These are phyloP conservation scores for Meyerozyma elateridarum DNA, from an alignment of 1,139 yeast species.

Conservation along the genomic window DNA sequence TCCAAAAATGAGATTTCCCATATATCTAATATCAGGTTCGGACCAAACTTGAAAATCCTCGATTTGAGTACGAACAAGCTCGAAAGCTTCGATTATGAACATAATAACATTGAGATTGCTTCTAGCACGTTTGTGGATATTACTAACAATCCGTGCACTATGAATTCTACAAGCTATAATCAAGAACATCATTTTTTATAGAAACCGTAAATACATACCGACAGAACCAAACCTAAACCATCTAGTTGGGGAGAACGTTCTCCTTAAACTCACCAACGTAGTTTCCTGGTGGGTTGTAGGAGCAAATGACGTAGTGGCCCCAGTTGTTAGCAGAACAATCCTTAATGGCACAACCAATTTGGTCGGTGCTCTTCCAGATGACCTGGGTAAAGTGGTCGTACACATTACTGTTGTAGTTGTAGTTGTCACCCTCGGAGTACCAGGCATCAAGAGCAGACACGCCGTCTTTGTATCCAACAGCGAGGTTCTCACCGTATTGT, in stretches of 20 bases:
- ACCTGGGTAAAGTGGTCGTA: conserved; percentile 83
- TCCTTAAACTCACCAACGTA: conserved; percentile 40
- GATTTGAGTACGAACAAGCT: conserved; percentile 15
- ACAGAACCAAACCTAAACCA: too few relatives aligned
- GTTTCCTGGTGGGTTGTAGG: conserved; percentile 52
- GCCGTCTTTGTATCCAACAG: conserved; percentile 61
- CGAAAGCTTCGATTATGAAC: conserved; percentile 8
- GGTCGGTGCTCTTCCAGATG: conserved; percentile 68
- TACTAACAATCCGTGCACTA: too few relatives aligned
- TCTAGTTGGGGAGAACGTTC: conserved; percentile 41
- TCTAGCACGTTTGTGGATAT: too few relatives aligned
- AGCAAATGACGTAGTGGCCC: conserved; percentile 52
- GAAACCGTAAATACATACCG: too few relatives aligned
- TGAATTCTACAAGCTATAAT: too few relatives aligned
- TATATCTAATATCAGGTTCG: conserved; percentile 14
- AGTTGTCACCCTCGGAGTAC: conserved; percentile 66
- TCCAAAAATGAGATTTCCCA: conserved; percentile 18
- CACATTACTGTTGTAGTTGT: conserved; percentile 41
- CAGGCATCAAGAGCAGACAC: conserved; percentile 66
- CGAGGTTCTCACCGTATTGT: conserved; percentile 82
- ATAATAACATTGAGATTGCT: conserved; percentile 8
- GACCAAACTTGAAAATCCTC: conserved; percentile 11
- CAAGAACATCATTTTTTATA: too few relatives aligned
- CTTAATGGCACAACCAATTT: conserved; percentile 68
- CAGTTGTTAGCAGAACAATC: conserved; percentile 43